Evolutionary conservation across 2,329 filamentous ascomycete species (phyloP), one percentile per base, ranked within the genome.

Genomic region (Verruconis gallopava): DNA sequence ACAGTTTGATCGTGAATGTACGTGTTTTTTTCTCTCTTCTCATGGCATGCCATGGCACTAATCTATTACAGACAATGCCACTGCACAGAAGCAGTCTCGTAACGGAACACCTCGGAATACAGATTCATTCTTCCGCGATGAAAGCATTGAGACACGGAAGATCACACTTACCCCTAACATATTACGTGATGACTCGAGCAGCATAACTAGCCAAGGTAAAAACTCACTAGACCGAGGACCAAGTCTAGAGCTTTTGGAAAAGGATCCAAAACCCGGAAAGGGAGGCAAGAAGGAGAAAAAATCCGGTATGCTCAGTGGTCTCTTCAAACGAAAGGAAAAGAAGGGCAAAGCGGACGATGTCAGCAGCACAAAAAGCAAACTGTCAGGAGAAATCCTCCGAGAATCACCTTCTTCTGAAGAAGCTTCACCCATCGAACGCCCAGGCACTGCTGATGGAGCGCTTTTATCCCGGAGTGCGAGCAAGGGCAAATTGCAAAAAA

Each of bases 111-210:
- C 94, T 35, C 76, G 89, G 48, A 93, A 93, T 56, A 89, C 85
- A 3, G 89, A 96, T 61, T 94, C 89, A 1, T 95, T 96, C 68
- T 95, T 95, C 69, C 93, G 86, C 60, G 91, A 96, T 55, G 89
- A 98, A 55, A 85, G 77, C 21, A 81, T 85, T 28, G 91, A 96
- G 61, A 95, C 91, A 2, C 86, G 93, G 61, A 96, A 96, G 66
- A 96, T 98, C 50, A 93, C 88, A 0, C 73, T 98, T 35, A 98
- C 91, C 3, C 91, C 91, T 1, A 93, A 93, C 51, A 65, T 98
- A 41, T 67, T 96, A 32, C 79, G 89, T 33, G 89, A 96, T 50
- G 88, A 95, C 49, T 66, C 67, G 9, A 68, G 55, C 44, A 55
- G 53, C 11, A 54, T 59, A 18, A 55, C 59, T 3, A 22, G 51